Base-by-base conservation (phyloP, 78 protist species). In the Dictyostelium capitatum region DNA sequence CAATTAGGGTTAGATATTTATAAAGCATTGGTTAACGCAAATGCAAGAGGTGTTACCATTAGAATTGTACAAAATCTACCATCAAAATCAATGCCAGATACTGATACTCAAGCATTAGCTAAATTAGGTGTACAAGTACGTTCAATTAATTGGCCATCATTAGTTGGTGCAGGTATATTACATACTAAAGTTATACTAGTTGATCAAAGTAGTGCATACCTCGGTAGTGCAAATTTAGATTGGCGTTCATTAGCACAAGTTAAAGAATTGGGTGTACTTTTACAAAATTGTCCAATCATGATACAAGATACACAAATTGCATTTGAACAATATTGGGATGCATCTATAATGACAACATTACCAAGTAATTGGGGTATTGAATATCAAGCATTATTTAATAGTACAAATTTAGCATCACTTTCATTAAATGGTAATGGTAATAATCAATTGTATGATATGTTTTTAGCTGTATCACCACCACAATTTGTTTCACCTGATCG, bases 231-330 rank as follows among this genome's bases (percentile, higher is more conserved):
- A 3, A 91, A 91, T 62, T 75, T 87, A n/a, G 98, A 97, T 43
- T 97, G 98, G 98, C 65, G 97, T 32, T 90, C 98, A 30, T 67
- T 97, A 17, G 51, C 96, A 10, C 98, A 97, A 72, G 98, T 97
- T 30, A 97, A 97, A 72, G 98, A 97, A 41, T 87, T 97, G 17
- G 98, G 98, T 62, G 82, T 97, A 5, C 10, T 96, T 0, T 91
- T 97, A 25, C 41, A 54, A 41, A 67, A 96, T 51, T 95, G 97
- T 78, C 53, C 87, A 53, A 4, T 14, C 3, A 46, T 97, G 32
- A 92, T 97, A 4, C 11, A 28, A 2, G 98, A 97, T 72, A 78
- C 96, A 15, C 28, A 30, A 19, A 20, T n/a, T 57, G 89, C 96
- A 25, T 97, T 79, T 20, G 93, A 85, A 41, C 74, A 62, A 54